phyloP scores from a whole-genome alignment of 164 flowering plant genomes.

The Dillenia suffruticosa region DNA sequence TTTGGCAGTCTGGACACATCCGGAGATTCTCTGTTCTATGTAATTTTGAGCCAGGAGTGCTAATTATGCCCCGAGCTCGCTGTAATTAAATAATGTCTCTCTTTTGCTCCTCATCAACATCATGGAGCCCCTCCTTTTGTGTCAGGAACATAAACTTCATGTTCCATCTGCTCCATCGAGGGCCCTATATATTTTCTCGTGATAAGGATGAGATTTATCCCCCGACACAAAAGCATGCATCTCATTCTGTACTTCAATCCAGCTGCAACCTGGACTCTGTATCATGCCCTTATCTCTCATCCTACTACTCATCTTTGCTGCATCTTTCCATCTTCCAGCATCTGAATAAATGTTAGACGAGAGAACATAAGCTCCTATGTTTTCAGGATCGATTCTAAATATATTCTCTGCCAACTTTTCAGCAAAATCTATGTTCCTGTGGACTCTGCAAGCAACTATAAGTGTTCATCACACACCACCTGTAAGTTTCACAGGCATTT shows the following conservation, averaged over 20 bases:
- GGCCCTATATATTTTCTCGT: slow-evolving; percentile 42
- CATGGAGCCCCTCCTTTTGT: slow-evolving; percentile 62
- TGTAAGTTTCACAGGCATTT: slow-evolving; percentile 42
- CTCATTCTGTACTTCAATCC: slow-evolving; percentile 67
- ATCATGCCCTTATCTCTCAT: slow-evolving; percentile 59
- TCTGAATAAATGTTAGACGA: slow-evolving; percentile 66
- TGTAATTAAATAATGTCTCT: slow-evolving; percentile 38
- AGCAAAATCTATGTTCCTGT: slow-evolving; percentile 63
- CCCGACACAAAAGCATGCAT: slow-evolving; percentile 68
- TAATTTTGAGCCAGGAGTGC: slow-evolving; percentile 65
- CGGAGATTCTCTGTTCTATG: slow-evolving; percentile 66
- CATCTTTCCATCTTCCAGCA: slow-evolving; percentile 68
- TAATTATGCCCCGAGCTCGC: slow-evolving; percentile 69
- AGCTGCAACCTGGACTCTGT: slow-evolving; percentile 79
- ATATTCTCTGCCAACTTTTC: slow-evolving; percentile 58
- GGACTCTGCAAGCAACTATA: slow-evolving; percentile 71
- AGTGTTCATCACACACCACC: slow-evolving; percentile 70
- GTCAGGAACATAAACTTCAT: slow-evolving; percentile 69
- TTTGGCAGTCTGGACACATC: slow-evolving; percentile 70
- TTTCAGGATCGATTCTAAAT: slow-evolving; percentile 50
- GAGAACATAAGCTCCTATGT: slow-evolving; percentile 62
- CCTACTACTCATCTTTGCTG: slow-evolving; percentile 40
- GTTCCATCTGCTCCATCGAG: slow-evolving; percentile 57
- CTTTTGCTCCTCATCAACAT: slow-evolving; percentile 77
- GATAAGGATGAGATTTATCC: slow-evolving; percentile 64